Evolutionary conservation across 2,329 filamentous ascomycete genomes (phyloP).

Genomic region (Falciphora oryzae): DNA sequence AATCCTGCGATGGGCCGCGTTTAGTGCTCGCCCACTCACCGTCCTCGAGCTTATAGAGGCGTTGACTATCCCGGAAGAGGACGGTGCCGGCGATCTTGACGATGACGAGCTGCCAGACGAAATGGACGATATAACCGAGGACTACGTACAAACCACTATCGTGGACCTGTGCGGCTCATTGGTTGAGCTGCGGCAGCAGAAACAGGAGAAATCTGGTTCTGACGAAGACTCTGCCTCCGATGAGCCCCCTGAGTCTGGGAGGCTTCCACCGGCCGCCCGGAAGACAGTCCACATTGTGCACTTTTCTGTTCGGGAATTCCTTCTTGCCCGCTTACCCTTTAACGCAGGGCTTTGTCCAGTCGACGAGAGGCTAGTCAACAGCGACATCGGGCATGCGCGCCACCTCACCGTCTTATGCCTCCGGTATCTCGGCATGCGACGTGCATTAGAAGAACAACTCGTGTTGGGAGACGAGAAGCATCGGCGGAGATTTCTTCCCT

Average conservation of each 20-base stretch:
- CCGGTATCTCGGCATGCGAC: too few relatives aligned
- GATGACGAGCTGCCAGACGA: neutral
- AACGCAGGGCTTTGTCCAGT: neutral
- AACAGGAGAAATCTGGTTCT: neutral
- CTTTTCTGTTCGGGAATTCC: neutral
- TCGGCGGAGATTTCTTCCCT: too few relatives aligned
- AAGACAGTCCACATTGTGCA: neutral
- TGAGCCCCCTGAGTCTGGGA: neutral
- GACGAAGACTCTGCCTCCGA: too few relatives aligned
- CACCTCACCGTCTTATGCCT: too few relatives aligned
- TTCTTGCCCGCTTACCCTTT: neutral
- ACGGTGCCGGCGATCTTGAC: neutral
- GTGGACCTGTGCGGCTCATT: neutral
- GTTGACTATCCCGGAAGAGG: neutral
- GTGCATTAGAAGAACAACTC: too few relatives aligned
- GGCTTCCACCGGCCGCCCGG: neutral
- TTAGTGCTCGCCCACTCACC: neutral
- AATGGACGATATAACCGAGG: neutral
- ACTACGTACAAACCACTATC: neutral
- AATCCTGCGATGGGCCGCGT: neutral
- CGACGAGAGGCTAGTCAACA: neutral
- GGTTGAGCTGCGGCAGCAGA: neutral
- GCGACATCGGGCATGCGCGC: too few relatives aligned
- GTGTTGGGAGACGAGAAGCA: too few relatives aligned
- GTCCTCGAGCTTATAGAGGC: neutral